Percentiles rank a stretch among this genome's conserved stretches.
phyloP scores from a whole-genome alignment of 805 yeast species.

The Yarrowia bubula region DNA sequence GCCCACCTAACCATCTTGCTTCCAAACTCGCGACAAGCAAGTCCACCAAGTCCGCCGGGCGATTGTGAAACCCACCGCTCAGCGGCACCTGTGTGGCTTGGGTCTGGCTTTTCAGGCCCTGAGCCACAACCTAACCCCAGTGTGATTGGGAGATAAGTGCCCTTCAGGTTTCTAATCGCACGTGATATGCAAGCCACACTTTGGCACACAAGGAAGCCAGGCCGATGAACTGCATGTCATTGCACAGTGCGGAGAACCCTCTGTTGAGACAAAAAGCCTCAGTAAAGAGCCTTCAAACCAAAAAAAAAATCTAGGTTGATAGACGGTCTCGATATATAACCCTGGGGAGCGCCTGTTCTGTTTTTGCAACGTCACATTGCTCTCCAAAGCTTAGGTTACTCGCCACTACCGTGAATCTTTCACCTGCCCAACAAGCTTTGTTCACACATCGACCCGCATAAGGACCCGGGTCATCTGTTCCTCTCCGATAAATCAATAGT shows the following conservation, averaged over 20 bases:
- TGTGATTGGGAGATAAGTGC: conserved; percentile 16
- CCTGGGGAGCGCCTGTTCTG: background rate
- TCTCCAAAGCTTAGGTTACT: background rate
- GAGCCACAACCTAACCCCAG: background rate
- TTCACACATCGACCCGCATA: conserved; percentile 6
- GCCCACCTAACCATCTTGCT: conserved; percentile 1
- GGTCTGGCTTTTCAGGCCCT: background rate
- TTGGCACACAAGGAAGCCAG: background rate
- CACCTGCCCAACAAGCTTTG: conserved; percentile 15
- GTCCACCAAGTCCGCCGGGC: conserved; percentile 8
- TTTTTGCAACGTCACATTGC: background rate
- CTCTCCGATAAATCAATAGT: conserved; percentile 3
- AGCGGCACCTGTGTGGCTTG: conserved; percentile 23
- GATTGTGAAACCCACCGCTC: background rate
- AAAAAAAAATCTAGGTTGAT: background rate
- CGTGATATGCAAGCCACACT: conserved; percentile 25
- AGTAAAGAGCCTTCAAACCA: background rate
- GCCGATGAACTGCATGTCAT: conserved; percentile 16
- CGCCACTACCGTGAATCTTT: conserved; percentile 13
- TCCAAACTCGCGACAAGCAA: background rate
- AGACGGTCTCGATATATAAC: background rate
- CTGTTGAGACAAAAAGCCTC: conserved; percentile 1
- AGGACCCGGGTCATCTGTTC: conserved; percentile 22
- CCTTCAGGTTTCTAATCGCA: background rate
- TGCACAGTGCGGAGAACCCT: background rate